These are phyloP conservation scores for Pisolithus microcarpus DNA, from an alignment of 768 basidiomycete genomes.

Conservation along the genomic window DNA sequence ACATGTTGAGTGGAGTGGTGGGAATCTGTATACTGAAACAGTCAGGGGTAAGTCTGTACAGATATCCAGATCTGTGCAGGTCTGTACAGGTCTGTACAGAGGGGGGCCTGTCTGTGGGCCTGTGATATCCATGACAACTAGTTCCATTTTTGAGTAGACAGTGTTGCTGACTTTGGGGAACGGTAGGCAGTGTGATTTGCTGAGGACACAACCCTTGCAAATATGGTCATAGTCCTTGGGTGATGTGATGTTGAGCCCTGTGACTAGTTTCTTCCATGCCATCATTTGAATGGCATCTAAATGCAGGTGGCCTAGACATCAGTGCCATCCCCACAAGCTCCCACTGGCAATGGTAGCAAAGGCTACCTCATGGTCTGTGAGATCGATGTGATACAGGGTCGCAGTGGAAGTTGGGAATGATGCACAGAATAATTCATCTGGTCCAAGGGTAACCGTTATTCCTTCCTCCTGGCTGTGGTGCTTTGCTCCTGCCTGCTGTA, in stretches of 20 bases:
- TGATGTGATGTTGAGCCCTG: conserved; percentile 17
- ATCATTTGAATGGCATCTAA: conserved; percentile 5
- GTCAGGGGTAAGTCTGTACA: no score
- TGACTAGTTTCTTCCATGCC: conserved; percentile 10
- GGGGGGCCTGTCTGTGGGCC: no score
- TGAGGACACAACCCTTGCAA: conserved; percentile 30
- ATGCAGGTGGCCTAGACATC: conserved; percentile 21
- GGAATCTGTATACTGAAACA: no score
- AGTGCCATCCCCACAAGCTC: conserved; percentile 19
- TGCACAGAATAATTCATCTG: conserved; percentile 1
- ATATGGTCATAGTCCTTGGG: conserved; percentile 9
- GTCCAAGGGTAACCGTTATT: conserved; percentile 2
- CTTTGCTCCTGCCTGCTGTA: conserved; percentile 6
- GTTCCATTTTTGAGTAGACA: conserved; percentile 11
- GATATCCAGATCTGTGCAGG: no score
- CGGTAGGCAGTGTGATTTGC: conserved; percentile 25
- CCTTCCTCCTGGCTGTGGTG: conserved; percentile 1
- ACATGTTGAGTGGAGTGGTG: no score
- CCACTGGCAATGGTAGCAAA: conserved; percentile 9
- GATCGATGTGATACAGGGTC: conserved; percentile 8
- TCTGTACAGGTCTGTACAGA: no score
- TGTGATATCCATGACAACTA: conserved; percentile 7
- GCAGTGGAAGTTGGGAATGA: neutral
- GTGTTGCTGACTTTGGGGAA: conserved; percentile 28
- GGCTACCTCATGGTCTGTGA: conserved; percentile 2